Evolutionary conservation across 2,329 filamentous ascomycete genomes (phyloP).

Genomic region (Cordyceps cateniannulata): DNA sequence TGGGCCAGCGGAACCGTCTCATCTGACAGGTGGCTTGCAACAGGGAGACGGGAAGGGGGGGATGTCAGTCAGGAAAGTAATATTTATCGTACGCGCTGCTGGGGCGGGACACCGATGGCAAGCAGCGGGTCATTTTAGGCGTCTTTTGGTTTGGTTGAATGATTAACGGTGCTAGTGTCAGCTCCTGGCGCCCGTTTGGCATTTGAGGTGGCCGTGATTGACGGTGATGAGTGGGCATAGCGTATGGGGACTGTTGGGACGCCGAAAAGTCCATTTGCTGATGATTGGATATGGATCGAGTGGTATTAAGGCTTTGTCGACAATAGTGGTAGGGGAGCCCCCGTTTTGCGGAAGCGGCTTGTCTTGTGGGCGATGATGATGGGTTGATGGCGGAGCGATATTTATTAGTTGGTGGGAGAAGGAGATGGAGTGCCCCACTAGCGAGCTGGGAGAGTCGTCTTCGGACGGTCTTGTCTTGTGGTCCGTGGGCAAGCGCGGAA

Average conservation of each 20-base stretch:
- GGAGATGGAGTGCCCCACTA: neutral
- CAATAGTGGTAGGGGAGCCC: neutral
- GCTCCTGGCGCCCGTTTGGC: neutral
- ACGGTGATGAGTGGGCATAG: neutral
- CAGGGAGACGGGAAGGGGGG: neutral
- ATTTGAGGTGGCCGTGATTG: neutral
- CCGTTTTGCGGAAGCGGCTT: slow-evolving; percentile 9
- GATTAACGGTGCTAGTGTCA: neutral
- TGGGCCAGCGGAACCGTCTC: neutral
- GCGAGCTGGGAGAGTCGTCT: no score
- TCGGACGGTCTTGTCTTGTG: no score
- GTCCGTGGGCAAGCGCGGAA: no score
- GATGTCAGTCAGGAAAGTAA: neutral
- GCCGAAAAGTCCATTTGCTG: no score
- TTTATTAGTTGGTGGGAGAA: neutral
- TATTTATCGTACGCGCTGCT: neutral
- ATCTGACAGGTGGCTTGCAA: slow-evolving; percentile 7
- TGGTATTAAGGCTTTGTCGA: neutral
- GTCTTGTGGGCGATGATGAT: neutral
- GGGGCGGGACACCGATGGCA: neutral
- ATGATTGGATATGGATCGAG: neutral
- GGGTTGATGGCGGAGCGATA: neutral
- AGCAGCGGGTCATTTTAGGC: neutral
- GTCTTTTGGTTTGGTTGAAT: neutral
- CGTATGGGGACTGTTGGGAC: no score